These are phyloP conservation scores for Phtheirospermum japonicum DNA, from an alignment of 257 asterid species.

Conservation along the genomic window DNA sequence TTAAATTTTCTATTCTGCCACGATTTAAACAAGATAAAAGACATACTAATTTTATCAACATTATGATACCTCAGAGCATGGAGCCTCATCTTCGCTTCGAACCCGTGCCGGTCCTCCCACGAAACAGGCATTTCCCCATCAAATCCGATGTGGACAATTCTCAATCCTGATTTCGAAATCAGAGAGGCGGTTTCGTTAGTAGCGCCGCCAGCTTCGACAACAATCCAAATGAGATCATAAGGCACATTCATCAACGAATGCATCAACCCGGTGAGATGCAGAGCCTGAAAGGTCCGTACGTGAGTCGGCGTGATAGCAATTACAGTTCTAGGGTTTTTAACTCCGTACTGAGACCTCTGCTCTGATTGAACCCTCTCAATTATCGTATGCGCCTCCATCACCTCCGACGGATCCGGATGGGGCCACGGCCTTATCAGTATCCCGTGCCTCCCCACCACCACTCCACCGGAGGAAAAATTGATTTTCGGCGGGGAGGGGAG, in stretches of 20 bases:
- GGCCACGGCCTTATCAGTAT: slow-evolving; percentile 97
- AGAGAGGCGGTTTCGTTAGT: slow-evolving; percentile 77
- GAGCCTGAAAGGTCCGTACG: slow-evolving; percentile 87
- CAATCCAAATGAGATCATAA: slow-evolving; percentile 84
- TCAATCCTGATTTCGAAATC: slow-evolving; percentile 67
- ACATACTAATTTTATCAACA: too few species aligned
- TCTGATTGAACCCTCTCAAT: slow-evolving; percentile 86
- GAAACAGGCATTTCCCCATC: slow-evolving; percentile 63
- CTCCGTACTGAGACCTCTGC: slow-evolving; percentile 80
- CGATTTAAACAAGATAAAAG: too few species aligned
- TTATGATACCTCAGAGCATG: slow-evolving; percentile 69
- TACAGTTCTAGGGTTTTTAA: slow-evolving; percentile 69
- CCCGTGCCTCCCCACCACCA: slow-evolving; percentile 97
- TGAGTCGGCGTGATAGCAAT: slow-evolving; percentile 89
- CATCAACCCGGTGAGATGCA: slow-evolving; percentile 95
- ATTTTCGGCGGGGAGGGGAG: slow-evolving; percentile 31
- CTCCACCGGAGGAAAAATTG: slow-evolving; percentile 49
- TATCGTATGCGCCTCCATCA: slow-evolving; percentile 82
- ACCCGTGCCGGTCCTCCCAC: slow-evolving; percentile 85
- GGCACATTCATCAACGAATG: slow-evolving; percentile 89
- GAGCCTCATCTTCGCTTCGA: slow-evolving; percentile 84
- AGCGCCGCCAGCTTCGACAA: slow-evolving; percentile 81
- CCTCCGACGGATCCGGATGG: slow-evolving; percentile 94
- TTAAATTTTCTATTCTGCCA: too few species aligned
- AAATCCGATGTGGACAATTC: slow-evolving; percentile 65